Percentiles rank a stretch among this genome's conserved stretches.
These are phyloP conservation scores for Pyrenophora graminea DNA, from an alignment of 2,329 filamentous ascomycete genomes.

Conservation along the genomic window DNA sequence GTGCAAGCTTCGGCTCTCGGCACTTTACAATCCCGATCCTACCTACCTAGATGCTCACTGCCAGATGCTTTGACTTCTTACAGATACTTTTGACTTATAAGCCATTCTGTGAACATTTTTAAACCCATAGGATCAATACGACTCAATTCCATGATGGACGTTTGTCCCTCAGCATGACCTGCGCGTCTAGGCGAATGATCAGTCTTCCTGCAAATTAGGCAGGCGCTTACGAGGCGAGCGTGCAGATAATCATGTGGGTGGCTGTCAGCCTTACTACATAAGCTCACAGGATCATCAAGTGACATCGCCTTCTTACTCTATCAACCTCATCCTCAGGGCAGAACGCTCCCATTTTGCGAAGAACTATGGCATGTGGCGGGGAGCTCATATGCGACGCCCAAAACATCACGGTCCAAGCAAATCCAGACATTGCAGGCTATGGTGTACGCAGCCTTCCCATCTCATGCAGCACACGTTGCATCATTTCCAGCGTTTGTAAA, in stretches of 20 bases:
- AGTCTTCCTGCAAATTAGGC: neutral
- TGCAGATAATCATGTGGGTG: neutral
- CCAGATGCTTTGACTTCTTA: too few relatives aligned
- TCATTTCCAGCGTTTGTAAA: neutral
- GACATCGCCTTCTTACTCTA: neutral
- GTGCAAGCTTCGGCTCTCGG: too few relatives aligned
- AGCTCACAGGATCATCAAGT: neutral
- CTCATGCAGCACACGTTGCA: neutral
- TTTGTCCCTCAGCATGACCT: too few relatives aligned
- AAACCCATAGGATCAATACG: too few relatives aligned
- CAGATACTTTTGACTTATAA: too few relatives aligned
- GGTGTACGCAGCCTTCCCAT: constrained; percentile 11
- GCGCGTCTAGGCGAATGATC: neutral
- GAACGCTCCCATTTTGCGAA: neutral
- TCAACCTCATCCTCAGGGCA: neutral
- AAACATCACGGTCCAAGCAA: constrained; percentile 8
- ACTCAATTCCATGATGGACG: too few relatives aligned
- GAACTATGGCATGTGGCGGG: constrained; percentile 1
- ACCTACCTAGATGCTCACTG: too few relatives aligned
- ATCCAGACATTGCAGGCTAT: constrained; percentile 19
- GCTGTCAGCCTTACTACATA: neutral
- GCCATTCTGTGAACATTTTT: too few relatives aligned
- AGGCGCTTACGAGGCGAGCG: neutral
- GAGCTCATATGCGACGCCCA: constrained; percentile 10
- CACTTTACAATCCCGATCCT: too few relatives aligned